Percentiles rank a stretch among this genome's conserved stretches.
These are phyloP conservation scores for Candida mesenterica DNA, from an alignment of 1,139 yeast genomes.

Conservation along the genomic window DNA sequence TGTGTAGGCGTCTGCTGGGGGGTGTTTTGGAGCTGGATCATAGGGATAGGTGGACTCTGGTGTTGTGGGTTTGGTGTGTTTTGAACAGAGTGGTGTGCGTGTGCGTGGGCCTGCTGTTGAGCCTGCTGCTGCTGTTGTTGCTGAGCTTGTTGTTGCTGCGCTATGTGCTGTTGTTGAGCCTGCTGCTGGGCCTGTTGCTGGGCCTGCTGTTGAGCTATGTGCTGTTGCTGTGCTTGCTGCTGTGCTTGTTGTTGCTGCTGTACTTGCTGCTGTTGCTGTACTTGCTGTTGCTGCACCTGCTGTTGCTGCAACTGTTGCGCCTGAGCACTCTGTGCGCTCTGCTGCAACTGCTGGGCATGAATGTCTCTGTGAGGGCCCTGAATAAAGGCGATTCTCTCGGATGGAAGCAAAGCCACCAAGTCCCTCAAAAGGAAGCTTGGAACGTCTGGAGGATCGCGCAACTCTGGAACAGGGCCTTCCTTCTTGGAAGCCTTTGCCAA, in stretches of 20 bases:
- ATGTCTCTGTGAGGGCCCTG: slow-evolving; percentile 20
- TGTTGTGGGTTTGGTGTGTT: slow-evolving; percentile 19
- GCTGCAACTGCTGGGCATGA: neutral
- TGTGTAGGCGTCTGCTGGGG: slow-evolving; percentile 15
- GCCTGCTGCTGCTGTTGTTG: slow-evolving; percentile 9
- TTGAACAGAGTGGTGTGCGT: slow-evolving; percentile 15
- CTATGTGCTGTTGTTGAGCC: slow-evolving; percentile 7
- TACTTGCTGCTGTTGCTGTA: slow-evolving; percentile 6
- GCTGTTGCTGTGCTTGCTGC: slow-evolving; percentile 9
- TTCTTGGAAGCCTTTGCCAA: slow-evolving; percentile 42
- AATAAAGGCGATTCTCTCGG: slow-evolving; percentile 40
- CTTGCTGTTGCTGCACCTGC: slow-evolving; percentile 12
- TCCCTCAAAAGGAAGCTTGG: slow-evolving; percentile 49
- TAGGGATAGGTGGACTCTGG: slow-evolving; percentile 10
- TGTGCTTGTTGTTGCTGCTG: slow-evolving; percentile 7
- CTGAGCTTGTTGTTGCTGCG: slow-evolving; percentile 6
- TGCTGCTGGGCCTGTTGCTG: slow-evolving; percentile 13
- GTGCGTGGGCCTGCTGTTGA: slow-evolving; percentile 13
- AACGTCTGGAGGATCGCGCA: slow-evolving; percentile 50
- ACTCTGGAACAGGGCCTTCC: slow-evolving; percentile 43
- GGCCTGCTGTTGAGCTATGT: slow-evolving; percentile 10
- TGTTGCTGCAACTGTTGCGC: slow-evolving; percentile 9
- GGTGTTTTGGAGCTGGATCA: slow-evolving; percentile 10
- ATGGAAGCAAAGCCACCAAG: slow-evolving; percentile 42
- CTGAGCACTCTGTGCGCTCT: slow-evolving; percentile 2